These are phyloP conservation scores for Flaveria sonorensis DNA, from an alignment of 129 eudicot genomes.

Conservation along the genomic window DNA sequence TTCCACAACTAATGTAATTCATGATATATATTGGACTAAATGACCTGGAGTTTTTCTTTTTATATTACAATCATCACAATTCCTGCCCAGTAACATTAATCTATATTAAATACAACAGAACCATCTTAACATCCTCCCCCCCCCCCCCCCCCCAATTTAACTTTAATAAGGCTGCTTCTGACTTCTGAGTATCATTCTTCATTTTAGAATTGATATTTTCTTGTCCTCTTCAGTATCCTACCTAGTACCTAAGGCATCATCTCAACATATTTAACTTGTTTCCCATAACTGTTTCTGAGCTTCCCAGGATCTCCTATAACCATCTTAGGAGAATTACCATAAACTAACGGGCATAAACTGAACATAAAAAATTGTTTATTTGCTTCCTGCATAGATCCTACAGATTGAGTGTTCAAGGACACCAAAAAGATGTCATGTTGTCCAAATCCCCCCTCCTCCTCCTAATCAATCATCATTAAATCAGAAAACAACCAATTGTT, in stretches of 20 bases:
- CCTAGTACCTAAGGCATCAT: not conserved
- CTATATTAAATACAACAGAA: not conserved
- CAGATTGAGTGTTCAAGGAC: not conserved
- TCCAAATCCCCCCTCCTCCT: not conserved
- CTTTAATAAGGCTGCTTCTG: not conserved
- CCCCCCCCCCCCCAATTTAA: not conserved
- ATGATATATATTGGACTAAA: not conserved
- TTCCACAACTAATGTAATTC: not conserved
- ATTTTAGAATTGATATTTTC: slow-evolving; percentile 11
- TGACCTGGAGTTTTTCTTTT: slow-evolving; percentile 10
- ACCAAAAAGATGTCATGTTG: slow-evolving; percentile 7
- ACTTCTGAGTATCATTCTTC: slow-evolving; percentile 1
- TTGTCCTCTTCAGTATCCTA: not conserved
- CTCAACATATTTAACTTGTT: not conserved
- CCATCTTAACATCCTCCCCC: not conserved
- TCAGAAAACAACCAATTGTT: not conserved
- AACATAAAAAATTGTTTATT: not conserved
- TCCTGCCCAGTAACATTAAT: slow-evolving; percentile 1
- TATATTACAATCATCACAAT: not conserved
- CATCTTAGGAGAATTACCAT: not conserved
- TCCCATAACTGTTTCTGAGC: slow-evolving; percentile 1
- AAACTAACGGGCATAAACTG: slow-evolving; percentile 9
- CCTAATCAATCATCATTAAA: not conserved
- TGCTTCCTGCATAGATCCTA: not conserved
- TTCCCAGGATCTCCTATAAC: not conserved